These are phyloP conservation scores for Cucurbita moschata DNA, from an alignment of 306 rosid species.

Conservation along the genomic window DNA sequence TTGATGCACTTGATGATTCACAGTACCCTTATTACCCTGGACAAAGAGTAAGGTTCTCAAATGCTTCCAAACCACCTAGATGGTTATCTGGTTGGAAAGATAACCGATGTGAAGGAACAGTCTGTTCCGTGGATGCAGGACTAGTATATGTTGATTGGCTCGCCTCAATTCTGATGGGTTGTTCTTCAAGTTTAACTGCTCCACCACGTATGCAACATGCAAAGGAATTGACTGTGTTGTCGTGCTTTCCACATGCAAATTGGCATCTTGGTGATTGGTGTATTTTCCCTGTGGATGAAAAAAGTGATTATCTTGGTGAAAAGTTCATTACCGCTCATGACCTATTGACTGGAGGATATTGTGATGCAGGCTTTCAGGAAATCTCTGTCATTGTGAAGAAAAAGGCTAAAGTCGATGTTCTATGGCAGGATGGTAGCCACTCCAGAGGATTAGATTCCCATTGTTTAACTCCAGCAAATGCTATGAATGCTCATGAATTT, in stretches of 20 bases:
- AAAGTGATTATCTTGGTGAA: conserved; percentile 19
- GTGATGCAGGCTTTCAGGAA: conserved; percentile 27
- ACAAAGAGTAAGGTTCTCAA: conserved; percentile 64
- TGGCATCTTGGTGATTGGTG: conserved; percentile 99
- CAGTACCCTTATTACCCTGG: conserved; percentile 93
- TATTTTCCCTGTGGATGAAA: conserved; percentile 33
- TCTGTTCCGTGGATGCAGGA: conserved; percentile 70
- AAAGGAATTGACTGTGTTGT: conserved; percentile 46
- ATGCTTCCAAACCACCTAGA: conserved; percentile 46
- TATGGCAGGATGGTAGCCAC: conserved; percentile 78
- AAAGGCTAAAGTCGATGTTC: conserved; percentile 58
- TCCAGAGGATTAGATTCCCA: conserved; percentile 50
- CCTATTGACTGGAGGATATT: conserved; percentile 20
- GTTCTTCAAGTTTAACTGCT: conserved; percentile 22
- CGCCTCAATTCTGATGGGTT: conserved; percentile 38
- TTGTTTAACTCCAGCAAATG: conserved; percentile 48
- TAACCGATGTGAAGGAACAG: conserved; percentile 57
- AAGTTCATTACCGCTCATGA: conserved; percentile 13
- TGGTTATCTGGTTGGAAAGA: conserved; percentile 88
- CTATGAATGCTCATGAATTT: conserved; percentile 62
- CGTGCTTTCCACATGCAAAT: conserved; percentile 67
- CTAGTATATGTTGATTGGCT: conserved; percentile 68
- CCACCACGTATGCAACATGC: conserved; percentile 60
- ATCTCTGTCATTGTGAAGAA: conserved; percentile 59
- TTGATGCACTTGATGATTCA: conserved; percentile 57